A percentile compares a stretch with the other conserved stretches of the same genome.
phyloP scores from a whole-genome alignment of 148 eudicot genomes.

The Vaccinium vitisidaea region DNA sequence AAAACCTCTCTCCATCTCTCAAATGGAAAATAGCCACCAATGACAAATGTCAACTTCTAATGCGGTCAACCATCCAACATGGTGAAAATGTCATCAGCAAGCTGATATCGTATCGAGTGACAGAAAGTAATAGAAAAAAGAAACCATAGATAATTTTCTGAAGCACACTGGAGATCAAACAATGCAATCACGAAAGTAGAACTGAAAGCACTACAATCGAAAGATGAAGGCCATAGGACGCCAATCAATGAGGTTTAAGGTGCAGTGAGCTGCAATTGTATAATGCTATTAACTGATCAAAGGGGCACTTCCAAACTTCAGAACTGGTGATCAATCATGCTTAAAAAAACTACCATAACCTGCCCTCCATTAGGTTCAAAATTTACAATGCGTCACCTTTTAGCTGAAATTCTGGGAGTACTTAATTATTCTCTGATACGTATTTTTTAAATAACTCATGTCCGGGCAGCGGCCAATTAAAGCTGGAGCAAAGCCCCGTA shows the following conservation, averaged over 20 bases:
- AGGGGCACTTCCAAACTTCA: background rate
- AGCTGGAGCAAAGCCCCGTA: too few species aligned
- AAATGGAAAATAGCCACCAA: background rate
- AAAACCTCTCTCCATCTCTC: background rate
- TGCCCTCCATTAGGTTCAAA: background rate
- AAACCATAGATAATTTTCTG: background rate
- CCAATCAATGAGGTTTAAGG: background rate
- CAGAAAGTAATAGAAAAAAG: background rate
- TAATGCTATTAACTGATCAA: background rate
- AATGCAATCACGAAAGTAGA: background rate
- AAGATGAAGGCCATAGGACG: background rate
- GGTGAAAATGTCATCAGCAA: background rate
- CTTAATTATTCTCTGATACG: background rate
- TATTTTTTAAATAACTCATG: too few species aligned
- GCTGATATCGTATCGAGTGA: background rate
- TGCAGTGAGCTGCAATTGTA: background rate
- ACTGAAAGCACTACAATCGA: background rate
- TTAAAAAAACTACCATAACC: background rate
- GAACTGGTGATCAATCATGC: background rate
- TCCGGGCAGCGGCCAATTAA: too few species aligned
- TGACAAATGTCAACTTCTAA: background rate
- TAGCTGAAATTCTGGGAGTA: background rate
- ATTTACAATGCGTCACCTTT: background rate
- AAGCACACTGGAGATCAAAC: background rate
- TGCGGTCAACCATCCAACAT: background rate